Percentiles rank a stretch among this genome's conserved stretches.
phyloP scores from a whole-genome alignment of 768 basidiomycete species.

The Mycena albidolilacea region DNA sequence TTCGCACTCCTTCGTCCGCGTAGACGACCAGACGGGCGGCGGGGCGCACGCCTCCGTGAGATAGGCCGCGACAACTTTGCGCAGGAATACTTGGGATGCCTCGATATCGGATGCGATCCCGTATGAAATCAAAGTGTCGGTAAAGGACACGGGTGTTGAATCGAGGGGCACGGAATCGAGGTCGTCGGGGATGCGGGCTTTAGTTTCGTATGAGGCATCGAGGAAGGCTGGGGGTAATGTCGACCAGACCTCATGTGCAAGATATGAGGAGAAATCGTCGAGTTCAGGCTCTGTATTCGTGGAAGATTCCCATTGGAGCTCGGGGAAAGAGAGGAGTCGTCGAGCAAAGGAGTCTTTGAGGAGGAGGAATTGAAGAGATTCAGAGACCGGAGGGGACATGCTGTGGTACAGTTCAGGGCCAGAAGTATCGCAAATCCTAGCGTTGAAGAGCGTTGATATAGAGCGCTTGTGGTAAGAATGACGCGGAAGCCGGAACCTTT shows the following conservation, averaged over 20 bases:
- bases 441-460: not conserved
- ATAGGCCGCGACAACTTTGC: conserved; percentile 58
- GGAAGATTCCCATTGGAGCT: conserved; percentile 29
- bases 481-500: no score
- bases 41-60: conserved; percentile 62
- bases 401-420: not conserved
- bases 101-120: conserved; percentile 59
- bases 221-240: conserved; percentile 55
- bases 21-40: conserved; percentile 67
- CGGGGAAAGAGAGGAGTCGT: conserved; percentile 52
- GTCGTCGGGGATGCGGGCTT: conserved; percentile 48
- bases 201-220: conserved; percentile 56
- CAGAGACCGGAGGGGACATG: not conserved
- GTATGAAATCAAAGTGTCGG: conserved; percentile 68
- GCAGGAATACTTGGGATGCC: conserved; percentile 56
- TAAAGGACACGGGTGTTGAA: conserved; percentile 57
- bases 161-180: conserved; percentile 56
- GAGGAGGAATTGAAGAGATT: conserved; percentile 45
- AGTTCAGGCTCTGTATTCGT: conserved; percentile 50
- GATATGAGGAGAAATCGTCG: conserved; percentile 69
- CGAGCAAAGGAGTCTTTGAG: conserved; percentile 66
- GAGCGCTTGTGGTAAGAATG: no score
- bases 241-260: conserved; percentile 66
- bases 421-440: not conserved
- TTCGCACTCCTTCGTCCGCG: conserved; percentile 69